These are phyloP conservation scores for Zelonia costaricensis DNA, from an alignment of 208 protist species.

Conservation along the genomic window DNA sequence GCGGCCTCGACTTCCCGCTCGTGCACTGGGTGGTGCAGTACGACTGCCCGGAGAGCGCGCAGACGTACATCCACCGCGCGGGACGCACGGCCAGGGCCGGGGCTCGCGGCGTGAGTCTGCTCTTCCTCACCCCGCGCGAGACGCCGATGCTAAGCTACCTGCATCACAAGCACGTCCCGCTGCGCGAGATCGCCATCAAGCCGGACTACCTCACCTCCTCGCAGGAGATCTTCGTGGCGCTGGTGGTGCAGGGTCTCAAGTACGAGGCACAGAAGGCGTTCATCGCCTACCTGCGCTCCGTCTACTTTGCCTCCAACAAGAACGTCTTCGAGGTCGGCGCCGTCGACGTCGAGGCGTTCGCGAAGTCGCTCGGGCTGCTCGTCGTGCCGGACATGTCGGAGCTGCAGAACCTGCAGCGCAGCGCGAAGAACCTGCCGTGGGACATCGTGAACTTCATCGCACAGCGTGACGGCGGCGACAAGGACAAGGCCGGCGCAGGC, in stretches of 20 bases:
- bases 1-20: slow-evolving; percentile 97
- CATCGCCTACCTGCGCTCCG: slow-evolving; percentile 96
- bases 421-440: slow-evolving; percentile 91
- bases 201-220: slow-evolving; percentile 68
- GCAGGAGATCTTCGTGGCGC: slow-evolving; percentile 88
- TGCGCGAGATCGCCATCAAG: slow-evolving; percentile 88
- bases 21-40: slow-evolving; percentile 99
- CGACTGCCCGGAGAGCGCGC: slow-evolving; percentile 97
- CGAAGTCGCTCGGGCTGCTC: slow-evolving; percentile 93
- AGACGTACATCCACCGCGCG: slow-evolving; percentile 99
- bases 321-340: slow-evolving; percentile 94
- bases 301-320: slow-evolving; percentile 96
- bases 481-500: slow-evolving; percentile 1
- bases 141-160: slow-evolving; percentile 92
- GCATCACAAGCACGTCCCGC: slow-evolving; percentile 76
- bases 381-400: slow-evolving; percentile 94
- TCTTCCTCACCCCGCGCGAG: slow-evolving; percentile 98
- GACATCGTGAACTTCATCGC: slow-evolving; percentile 89
- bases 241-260: slow-evolving; percentile 96
- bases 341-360: slow-evolving; percentile 91
- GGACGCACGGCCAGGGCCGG: slow-evolving; percentile 96
- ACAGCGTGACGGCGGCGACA: slow-evolving; percentile 16
- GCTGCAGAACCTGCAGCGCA: slow-evolving; percentile 65
- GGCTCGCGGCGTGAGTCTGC: slow-evolving; percentile 92
- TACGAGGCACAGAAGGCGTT: slow-evolving; percentile 98